These are phyloP conservation scores for Kwoniella shivajii DNA, from an alignment of 1,284 basidiomycete genomes.

Conservation along the genomic window DNA sequence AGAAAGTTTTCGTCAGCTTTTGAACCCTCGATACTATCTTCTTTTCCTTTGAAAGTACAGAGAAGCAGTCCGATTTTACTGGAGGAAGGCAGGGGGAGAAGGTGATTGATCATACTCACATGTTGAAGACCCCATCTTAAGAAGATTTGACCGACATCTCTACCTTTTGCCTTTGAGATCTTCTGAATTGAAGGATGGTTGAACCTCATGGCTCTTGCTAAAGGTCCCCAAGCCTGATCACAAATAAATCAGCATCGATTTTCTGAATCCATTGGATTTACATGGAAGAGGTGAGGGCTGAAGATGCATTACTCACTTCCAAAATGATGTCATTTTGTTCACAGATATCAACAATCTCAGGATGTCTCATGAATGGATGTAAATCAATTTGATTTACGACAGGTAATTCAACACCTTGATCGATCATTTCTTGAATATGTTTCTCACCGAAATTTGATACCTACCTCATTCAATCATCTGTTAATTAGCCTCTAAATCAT, in stretches of 20 bases:
- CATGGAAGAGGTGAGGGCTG: neutral
- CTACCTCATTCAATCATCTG: conserved; percentile 16
- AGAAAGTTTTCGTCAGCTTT: neutral
- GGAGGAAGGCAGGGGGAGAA: neutral
- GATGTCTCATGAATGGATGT: conserved; percentile 55
- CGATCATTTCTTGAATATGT: conserved; percentile 57
- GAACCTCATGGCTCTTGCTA: conserved; percentile 55
- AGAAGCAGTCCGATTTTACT: too few relatives aligned
- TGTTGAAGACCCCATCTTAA: conserved; percentile 60
- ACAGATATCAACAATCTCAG: conserved; percentile 56
- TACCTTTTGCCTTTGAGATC: conserved; percentile 48
- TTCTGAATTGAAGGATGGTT: conserved; percentile 52
- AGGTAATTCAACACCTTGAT: conserved; percentile 47
- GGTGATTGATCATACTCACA: conserved; percentile 27
- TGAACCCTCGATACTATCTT: too few relatives aligned
- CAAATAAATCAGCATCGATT: neutral
- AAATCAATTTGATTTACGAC: conserved; percentile 54
- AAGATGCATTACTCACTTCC: conserved; percentile 54
- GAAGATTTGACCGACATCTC: conserved; percentile 57
- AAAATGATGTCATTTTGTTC: conserved; percentile 55
- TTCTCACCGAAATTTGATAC: conserved; percentile 56
- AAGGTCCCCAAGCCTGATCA: conserved; percentile 55
- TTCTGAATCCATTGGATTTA: neutral
- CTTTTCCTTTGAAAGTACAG: too few relatives aligned
- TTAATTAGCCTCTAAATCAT: neutral